A percentile compares a stretch with the other conserved stretches of the same genome.
Evolutionary conservation across 2,329 filamentous ascomycete genomes (phyloP).

Genomic region (Didymella exigua): DNA sequence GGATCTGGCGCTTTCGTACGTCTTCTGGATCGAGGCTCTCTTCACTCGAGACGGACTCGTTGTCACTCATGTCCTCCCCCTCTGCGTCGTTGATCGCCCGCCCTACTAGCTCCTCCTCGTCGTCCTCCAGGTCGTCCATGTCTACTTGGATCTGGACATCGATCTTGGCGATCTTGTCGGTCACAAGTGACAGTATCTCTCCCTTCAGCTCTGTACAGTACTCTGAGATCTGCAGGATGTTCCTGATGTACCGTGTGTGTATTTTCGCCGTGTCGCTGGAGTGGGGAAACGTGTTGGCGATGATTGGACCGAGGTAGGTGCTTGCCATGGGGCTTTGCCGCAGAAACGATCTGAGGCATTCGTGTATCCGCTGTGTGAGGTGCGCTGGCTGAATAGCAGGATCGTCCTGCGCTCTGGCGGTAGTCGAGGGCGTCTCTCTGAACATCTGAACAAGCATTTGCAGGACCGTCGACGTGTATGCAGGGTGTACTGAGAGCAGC

Average conservation of each 20-base stretch:
- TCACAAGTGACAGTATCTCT: conserved; percentile 81
- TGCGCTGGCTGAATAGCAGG: conserved; percentile 64
- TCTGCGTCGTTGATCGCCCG: conserved; percentile 56
- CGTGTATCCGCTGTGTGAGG: conserved; percentile 77
- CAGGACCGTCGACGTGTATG: conserved; percentile 75
- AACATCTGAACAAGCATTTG: conserved; percentile 83
- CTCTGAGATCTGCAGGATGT: conserved; percentile 75
- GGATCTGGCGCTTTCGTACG: conserved; percentile 70
- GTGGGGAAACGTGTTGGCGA: conserved; percentile 74
- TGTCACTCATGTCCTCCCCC: conserved; percentile 66
- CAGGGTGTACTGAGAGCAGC: conserved; percentile 81
- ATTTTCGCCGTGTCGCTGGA: conserved; percentile 75
- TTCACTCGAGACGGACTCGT: conserved; percentile 73
- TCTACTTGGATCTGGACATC: conserved; percentile 96
- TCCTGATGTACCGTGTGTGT: conserved; percentile 88
- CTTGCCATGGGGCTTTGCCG: conserved; percentile 81
- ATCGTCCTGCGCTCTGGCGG: conserved; percentile 60
- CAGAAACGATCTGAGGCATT: conserved; percentile 75
- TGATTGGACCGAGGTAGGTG: conserved; percentile 68
- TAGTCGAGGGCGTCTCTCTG: conserved; percentile 62
- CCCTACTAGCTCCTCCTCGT: conserved; percentile 73
- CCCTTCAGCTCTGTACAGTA: conserved; percentile 80
- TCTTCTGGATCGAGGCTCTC: conserved; percentile 62
- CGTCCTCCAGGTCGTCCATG: conserved; percentile 89
- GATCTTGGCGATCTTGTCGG: conserved; percentile 87